Evolutionary conservation across 2,329 filamentous ascomycete species (phyloP).

Genomic region (Endocalyx cinctus): DNA sequence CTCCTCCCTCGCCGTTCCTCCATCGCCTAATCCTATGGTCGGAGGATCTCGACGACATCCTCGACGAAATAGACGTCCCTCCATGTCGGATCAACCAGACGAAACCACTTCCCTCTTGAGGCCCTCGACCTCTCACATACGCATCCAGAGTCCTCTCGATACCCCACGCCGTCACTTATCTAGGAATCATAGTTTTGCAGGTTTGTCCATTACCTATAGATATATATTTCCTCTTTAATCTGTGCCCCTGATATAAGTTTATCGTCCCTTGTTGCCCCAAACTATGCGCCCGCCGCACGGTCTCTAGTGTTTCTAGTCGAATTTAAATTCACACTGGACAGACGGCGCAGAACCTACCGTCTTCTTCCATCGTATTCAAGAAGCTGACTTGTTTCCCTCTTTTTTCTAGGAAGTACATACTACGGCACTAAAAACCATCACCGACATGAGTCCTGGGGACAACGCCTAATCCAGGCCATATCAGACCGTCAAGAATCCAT

Average conservation of each 20-base stretch:
- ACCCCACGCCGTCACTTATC: conserved; percentile 23
- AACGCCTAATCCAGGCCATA: conserved; percentile 59
- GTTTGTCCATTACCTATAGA: conserved; percentile 23
- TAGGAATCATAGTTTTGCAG: conserved; percentile 41
- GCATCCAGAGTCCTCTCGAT: conserved; percentile 31
- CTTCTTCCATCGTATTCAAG: conserved; percentile 7
- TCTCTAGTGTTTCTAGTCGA: too few relatives aligned
- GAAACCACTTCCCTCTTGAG: conserved; percentile 41
- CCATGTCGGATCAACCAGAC: conserved; percentile 28
- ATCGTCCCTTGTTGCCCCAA: too few relatives aligned
- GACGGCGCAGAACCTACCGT: too few relatives aligned
- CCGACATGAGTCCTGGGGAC: conserved; percentile 54
- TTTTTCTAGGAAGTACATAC: conserved; percentile 12
- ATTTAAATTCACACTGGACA: too few relatives aligned
- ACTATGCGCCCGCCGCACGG: too few relatives aligned
- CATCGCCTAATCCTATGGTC: conserved; percentile 15
- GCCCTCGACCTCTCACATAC: conserved; percentile 36
- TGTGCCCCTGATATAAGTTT: conserved; percentile 1
- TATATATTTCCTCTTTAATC: neutral
- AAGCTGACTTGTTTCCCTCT: too few relatives aligned
- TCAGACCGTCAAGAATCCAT: conserved; percentile 53
- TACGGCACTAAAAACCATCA: conserved; percentile 44
- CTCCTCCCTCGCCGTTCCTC: conserved; percentile 15
- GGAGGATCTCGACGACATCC: conserved; percentile 14
- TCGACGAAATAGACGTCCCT: conserved; percentile 18